phyloP scores from a whole-genome alignment of 352 stramenopile genomes.

The Phytophthora uliginosa region DNA sequence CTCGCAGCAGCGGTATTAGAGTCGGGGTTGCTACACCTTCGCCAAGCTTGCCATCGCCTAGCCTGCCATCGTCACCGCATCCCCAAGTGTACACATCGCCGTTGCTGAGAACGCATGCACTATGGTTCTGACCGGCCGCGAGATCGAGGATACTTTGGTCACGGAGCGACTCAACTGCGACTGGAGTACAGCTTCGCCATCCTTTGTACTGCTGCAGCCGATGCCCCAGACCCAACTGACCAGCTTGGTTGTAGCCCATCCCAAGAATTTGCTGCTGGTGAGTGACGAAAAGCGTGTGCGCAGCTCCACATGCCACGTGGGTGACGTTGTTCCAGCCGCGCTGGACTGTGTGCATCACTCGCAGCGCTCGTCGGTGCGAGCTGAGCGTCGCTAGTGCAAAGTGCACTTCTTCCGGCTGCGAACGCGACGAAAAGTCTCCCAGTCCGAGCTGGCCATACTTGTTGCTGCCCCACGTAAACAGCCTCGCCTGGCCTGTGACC shows the following conservation, averaged over 20 bases:
- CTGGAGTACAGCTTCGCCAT: constrained; percentile 77
- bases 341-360: constrained; percentile 71
- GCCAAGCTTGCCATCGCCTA: constrained; percentile 51
- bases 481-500: constrained; percentile 60
- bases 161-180: constrained; percentile 53
- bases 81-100: constrained; percentile 84
- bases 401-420: constrained; percentile 61
- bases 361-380: constrained; percentile 60
- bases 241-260: constrained; percentile 87
- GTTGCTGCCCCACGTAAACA: constrained; percentile 85
- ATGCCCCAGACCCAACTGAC: constrained; percentile 76
- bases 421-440: constrained; percentile 57
- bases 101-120: constrained; percentile 76
- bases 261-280: constrained; percentile 79
- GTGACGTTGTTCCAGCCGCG: constrained; percentile 67
- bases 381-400: constrained; percentile 56
- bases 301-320: constrained; percentile 70
- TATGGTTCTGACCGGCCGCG: constrained; percentile 80
- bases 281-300: constrained; percentile 82
- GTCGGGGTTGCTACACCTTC: constrained; percentile 53
- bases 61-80: constrained; percentile 71
- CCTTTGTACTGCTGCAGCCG: constrained; percentile 65
- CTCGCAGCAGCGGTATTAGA: constrained; percentile 46
- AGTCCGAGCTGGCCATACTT: constrained; percentile 79
- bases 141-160: constrained; percentile 78